Evolutionary conservation across 495 filamentous ascomycete genomes (phyloP), one percentile per base, ranked within the genome.

Genomic region (Hypoxylon rickii): DNA sequence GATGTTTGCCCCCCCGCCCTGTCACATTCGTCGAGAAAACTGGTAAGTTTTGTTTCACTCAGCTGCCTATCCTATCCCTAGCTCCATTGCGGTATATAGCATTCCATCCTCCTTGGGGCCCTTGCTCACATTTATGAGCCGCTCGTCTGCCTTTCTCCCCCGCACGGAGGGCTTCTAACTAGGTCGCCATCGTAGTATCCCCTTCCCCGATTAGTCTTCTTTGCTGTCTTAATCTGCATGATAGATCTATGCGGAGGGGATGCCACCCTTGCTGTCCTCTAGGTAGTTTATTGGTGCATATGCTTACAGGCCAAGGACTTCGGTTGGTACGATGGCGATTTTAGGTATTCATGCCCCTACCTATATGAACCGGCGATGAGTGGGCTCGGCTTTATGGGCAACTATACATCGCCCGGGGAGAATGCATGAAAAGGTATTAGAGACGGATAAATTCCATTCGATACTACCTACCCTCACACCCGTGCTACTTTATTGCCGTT

Each of bases 361-460:
- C n/a, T n/a, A n/a, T n/a, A n/a, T n/a, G 5, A 21, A 12, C 11
- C 40, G 6, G 40, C 7, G n/a, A 18, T 1, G 22, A 54, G 42
- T 10, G 42, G 37, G 37, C 22, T 12, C 48, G 36, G 36, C 36
- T 46, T 46, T 2, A 39, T 37, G 22, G 33, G 37, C 37, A 48
- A 29, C 36, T 48, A 38, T 41, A 41, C 7, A 3, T 34, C 36
- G 37, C 43, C 13, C n/a, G 2, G 1, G 29, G 16, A 17, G 8
- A 19, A 15, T 6, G 20, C 15, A 12, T 24, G 15, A 11, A 47
- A 33, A 21, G 26, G 47, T 21, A 57, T 57, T 57, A 48, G 59
- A 41, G 10, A 39, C 53, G 59, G 59, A 26, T 63, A 63, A 63
- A 63, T 49, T 53, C 31, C 1, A 32, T 22, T 42, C 22, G 46